These are phyloP conservation scores for Volvox reticuliferus DNA, from an alignment of 139 green algal genomes.

Conservation along the genomic window DNA sequence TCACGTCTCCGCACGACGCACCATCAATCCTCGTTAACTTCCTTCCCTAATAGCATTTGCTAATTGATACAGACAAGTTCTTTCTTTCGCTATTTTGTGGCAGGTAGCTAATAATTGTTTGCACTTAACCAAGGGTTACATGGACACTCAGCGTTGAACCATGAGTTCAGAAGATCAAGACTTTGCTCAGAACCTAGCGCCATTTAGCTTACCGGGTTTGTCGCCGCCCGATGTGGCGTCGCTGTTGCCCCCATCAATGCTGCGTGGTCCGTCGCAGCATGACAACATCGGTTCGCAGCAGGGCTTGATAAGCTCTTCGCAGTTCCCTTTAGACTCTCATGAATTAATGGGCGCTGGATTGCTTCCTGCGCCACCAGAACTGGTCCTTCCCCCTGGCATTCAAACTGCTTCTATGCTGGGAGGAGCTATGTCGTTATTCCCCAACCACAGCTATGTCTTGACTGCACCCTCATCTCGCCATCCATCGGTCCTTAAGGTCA, in stretches of 20 bases:
- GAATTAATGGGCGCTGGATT: slow-evolving; percentile 16
- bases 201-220: neutral
- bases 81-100: too few species aligned
- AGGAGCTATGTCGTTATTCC: neutral
- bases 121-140: too few species aligned
- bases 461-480: slow-evolving; percentile 20
- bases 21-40: too few species aligned
- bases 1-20: too few species aligned
- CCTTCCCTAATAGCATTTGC: too few species aligned
- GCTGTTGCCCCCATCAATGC: neutral
- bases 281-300: neutral
- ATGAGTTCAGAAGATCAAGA: slow-evolving; percentile 28
- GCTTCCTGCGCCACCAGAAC: slow-evolving; percentile 6
- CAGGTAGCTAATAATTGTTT: too few species aligned
- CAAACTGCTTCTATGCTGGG: slow-evolving; percentile 15
- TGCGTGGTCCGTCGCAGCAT: neutral
- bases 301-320: neutral
- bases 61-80: too few species aligned
- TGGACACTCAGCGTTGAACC: neutral
- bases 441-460: neutral
- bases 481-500: slow-evolving; percentile 17
- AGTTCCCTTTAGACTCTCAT: slow-evolving; percentile 22
- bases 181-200: neutral
- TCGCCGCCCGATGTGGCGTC: neutral
- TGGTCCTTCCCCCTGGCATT: slow-evolving; percentile 12